Conservation (phyloP, 1,284 basidiomycete genomes). For the Cystobasidium sp. region DNA sequence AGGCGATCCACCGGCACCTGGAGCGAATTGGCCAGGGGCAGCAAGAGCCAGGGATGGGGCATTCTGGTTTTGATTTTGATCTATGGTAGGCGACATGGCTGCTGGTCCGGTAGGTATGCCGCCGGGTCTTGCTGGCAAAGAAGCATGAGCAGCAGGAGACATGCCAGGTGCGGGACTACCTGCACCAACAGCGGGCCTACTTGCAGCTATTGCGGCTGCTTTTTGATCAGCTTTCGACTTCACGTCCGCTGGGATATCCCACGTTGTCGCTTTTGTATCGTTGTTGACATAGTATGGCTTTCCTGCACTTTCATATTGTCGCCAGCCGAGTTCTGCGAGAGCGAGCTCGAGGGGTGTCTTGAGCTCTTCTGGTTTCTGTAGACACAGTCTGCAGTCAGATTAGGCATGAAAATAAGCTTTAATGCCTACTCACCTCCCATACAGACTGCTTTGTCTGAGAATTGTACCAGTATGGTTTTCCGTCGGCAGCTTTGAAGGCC, state of each 20-base stretch:
- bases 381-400: slow-evolving; percentile 38
- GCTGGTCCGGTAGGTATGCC: slow-evolving; percentile 28
- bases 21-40: slow-evolving; percentile 46
- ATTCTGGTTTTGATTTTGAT: slow-evolving; percentile 1
- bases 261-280: slow-evolving; percentile 82
- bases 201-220: slow-evolving; percentile 31
- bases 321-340: slow-evolving; percentile 51
- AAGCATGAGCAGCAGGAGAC: slow-evolving; percentile 28
- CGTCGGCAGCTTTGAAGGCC: slow-evolving; percentile 26
- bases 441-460: slow-evolving; percentile 62
- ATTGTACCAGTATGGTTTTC: slow-evolving; percentile 84
- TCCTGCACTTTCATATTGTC: slow-evolving; percentile 52
- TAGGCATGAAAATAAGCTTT: neutral
- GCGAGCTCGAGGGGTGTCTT: slow-evolving; percentile 53
- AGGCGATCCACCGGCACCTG: slow-evolving; percentile 37
- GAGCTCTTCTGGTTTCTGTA: slow-evolving; percentile 54
- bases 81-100: slow-evolving; percentile 25
- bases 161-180: slow-evolving; percentile 18
- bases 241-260: slow-evolving; percentile 91
- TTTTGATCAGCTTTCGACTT: slow-evolving; percentile 72
- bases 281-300: slow-evolving; percentile 53
- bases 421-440: slow-evolving; percentile 48
- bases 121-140: slow-evolving; percentile 26
- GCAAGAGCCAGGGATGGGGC: slow-evolving; percentile 47
- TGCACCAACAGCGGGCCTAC: slow-evolving; percentile 34